Evolutionary conservation across 1,284 basidiomycete species (phyloP).

Genomic region (Anthracocystis setariae): DNA sequence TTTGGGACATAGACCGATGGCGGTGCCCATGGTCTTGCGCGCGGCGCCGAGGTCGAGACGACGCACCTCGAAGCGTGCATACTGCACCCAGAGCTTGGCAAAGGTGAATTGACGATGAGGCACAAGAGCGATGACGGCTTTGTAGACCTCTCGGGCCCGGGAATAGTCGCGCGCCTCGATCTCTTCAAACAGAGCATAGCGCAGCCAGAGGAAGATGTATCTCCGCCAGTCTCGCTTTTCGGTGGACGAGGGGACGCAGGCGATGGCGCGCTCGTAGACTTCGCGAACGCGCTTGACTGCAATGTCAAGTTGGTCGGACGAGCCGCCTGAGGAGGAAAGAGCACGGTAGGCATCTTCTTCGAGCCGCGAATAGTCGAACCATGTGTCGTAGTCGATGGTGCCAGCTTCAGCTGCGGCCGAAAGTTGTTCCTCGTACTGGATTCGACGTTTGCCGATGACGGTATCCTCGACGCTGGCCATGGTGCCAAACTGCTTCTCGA

Average conservation of each 20-base stretch:
- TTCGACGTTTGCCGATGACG: conserved; percentile 92
- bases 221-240: conserved; percentile 82
- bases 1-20: conserved; percentile 95
- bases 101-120: conserved; percentile 98
- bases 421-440: conserved; percentile 79
- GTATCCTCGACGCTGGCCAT: conserved; percentile 88
- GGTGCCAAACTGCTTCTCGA: conserved; percentile 97
- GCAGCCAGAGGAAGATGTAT: conserved; percentile 95
- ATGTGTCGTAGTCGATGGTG: conserved; percentile 90
- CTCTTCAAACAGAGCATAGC: conserved; percentile 97
- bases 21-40: conserved; percentile 86
- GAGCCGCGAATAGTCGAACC: conserved; percentile 94
- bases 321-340: conserved; percentile 44
- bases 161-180: conserved; percentile 89
- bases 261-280: conserved; percentile 95
- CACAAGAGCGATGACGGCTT: conserved; percentile 85
- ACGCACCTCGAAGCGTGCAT: conserved; percentile 90
- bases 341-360: conserved; percentile 88
- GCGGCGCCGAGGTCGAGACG: conserved; percentile 84
- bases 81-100: conserved; percentile 80
- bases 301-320: conserved; percentile 30
- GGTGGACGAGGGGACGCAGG: conserved; percentile 86
- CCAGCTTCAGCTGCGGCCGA: conserved; percentile 66
- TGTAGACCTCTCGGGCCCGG: conserved; percentile 88
- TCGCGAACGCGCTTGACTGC: conserved; percentile 77